These are phyloP conservation scores for Pichia ethanolica DNA, from an alignment of 805 yeast genomes.

Conservation along the genomic window DNA sequence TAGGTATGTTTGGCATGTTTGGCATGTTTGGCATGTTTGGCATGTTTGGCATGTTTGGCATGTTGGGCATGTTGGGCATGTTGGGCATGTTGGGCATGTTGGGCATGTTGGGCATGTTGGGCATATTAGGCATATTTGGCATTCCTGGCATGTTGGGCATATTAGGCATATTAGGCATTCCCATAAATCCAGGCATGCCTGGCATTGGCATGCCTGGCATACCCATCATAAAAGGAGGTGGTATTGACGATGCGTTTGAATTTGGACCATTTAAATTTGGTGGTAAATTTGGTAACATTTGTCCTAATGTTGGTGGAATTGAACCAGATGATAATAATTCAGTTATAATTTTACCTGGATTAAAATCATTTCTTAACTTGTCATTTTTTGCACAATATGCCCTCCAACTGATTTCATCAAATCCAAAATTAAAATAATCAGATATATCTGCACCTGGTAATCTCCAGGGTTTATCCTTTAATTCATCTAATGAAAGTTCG, in stretches of 20 bases:
- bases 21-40: not conserved
- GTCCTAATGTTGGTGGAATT: conserved; percentile 24
- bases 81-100: conserved; percentile 19
- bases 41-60: conserved; percentile 18
- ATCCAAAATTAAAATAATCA: conserved; percentile 94
- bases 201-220: conserved; percentile 22
- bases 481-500: conserved; percentile 65
- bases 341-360: conserved; percentile 72
- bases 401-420: conserved; percentile 94
- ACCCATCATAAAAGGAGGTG: conserved; percentile 23
- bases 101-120: not conserved
- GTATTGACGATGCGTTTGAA: conserved; percentile 10
- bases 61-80: conserved; percentile 9
- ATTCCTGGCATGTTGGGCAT: conserved; percentile 18
- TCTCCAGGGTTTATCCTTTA: conserved; percentile 97
- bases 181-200: conserved; percentile 9
- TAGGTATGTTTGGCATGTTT: conserved; percentile 14
- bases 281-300: conserved; percentile 24
- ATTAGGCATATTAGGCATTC: conserved; percentile 16
- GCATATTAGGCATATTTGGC: conserved; percentile 12
- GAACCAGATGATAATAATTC: conserved; percentile 37
- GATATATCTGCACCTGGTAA: conserved; percentile 92
- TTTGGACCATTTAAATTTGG: conserved; percentile 2
- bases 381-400: conserved; percentile 88
- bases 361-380: conserved; percentile 67